A percentile compares a stretch with the other conserved stretches of the same genome.
Evolutionary conservation across 345 rosid species (phyloP).

Genomic region (Clausena lansium): DNA sequence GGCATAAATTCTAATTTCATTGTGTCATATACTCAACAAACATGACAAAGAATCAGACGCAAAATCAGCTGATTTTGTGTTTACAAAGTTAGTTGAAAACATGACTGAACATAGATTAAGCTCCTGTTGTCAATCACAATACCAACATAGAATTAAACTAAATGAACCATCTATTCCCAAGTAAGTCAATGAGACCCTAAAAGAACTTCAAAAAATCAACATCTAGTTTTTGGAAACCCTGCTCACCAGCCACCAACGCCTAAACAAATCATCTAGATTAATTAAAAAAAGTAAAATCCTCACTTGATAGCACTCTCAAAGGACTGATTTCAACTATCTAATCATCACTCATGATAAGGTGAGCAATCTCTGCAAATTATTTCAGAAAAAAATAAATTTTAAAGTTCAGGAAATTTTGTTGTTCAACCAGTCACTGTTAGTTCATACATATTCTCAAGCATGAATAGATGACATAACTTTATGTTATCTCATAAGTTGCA

Average conservation of each 20-base stretch:
- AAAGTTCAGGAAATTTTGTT: conserved; percentile 13
- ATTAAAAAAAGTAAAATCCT: conserved; percentile 21
- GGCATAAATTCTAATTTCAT: not conserved
- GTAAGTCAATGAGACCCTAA: not conserved
- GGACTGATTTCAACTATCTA: conserved; percentile 24
- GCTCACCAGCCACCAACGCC: conserved; percentile 13
- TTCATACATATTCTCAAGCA: conserved; percentile 13
- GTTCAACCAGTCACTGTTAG: conserved; percentile 9
- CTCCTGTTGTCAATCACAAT: not conserved
- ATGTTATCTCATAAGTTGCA: not conserved
- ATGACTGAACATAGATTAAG: not conserved
- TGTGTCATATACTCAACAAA: not conserved
- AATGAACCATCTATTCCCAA: conserved; percentile 2
- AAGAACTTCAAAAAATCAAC: not conserved
- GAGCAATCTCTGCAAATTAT: conserved; percentile 28
- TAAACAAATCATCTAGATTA: conserved; percentile 10
- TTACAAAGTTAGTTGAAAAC: not conserved
- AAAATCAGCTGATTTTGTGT: not conserved
- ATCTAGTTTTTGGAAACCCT: conserved; percentile 3
- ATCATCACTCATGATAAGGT: conserved; percentile 24
- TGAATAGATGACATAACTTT: conserved; percentile 3
- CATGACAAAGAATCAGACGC: not conserved
- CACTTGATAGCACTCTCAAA: conserved; percentile 18
- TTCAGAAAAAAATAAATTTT: conserved; percentile 22
- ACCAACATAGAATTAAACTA: not conserved